phyloP scores from a whole-genome alignment of 768 basidiomycete genomes.

The Lactarius evosmus region DNA sequence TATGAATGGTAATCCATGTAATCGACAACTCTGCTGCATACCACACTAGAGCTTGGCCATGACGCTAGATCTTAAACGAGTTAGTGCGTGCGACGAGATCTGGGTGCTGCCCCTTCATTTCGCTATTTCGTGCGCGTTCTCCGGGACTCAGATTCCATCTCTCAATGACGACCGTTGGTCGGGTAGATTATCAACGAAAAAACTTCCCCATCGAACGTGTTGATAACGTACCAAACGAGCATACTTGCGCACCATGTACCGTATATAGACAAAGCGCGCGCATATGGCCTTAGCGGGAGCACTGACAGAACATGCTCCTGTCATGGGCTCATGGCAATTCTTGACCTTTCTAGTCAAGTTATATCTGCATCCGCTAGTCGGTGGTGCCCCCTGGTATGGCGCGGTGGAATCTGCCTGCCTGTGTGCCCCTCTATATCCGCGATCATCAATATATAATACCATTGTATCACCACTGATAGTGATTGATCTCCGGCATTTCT shows the following conservation, averaged over 20 bases:
- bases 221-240: neutral
- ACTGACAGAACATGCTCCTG: neutral
- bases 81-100: neutral
- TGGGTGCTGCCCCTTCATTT: neutral
- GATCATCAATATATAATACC: neutral
- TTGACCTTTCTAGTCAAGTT: neutral
- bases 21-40: neutral
- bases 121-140: neutral
- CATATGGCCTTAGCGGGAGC: neutral
- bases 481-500: constrained; percentile 1
- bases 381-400: neutral
- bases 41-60: neutral
- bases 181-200: neutral
- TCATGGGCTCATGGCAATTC: neutral
- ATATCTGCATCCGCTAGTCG: neutral
- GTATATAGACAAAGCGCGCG: neutral
- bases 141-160: neutral
- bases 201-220: neutral
- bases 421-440: neutral
- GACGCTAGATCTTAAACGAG: neutral
- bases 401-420: neutral
- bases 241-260: neutral
- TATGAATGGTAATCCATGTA: neutral
- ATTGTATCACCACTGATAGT: neutral
- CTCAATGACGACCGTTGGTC: neutral